A percentile compares a stretch with the other conserved stretches of the same genome.
Evolutionary conservation across 2,329 filamentous ascomycete genomes (phyloP).

Genomic region (Xylaria sp.): DNA sequence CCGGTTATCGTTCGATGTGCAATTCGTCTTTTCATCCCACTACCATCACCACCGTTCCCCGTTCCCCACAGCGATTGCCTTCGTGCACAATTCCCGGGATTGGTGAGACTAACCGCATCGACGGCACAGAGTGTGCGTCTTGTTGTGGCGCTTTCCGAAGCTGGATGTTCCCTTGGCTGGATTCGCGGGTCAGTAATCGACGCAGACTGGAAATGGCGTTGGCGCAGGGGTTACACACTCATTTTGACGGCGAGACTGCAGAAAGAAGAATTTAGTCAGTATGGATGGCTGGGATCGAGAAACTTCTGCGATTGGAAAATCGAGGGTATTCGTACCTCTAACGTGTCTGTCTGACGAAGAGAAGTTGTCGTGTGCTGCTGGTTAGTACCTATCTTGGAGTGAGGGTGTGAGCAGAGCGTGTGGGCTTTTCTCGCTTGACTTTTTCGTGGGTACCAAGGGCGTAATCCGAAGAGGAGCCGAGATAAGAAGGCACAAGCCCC

Average conservation of each 20-base stretch:
- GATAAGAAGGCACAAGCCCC: constrained; percentile 18
- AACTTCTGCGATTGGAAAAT: not conserved
- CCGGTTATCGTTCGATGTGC: constrained; percentile 12
- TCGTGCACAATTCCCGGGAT: constrained; percentile 12
- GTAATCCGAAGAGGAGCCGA: constrained; percentile 47
- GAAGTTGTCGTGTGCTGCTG: constrained; percentile 41
- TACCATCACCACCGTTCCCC: not conserved
- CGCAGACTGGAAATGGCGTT: constrained; percentile 23
- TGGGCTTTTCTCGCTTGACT: constrained; percentile 46
- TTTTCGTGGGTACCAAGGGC: constrained; percentile 46
- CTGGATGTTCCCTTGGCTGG: constrained; percentile 53
- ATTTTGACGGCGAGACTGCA: constrained; percentile 50
- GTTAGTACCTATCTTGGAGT: constrained; percentile 41
- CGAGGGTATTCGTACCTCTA: constrained; percentile 42
- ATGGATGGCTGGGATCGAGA: constrained; percentile 4
- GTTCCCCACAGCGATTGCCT: constrained; percentile 5
- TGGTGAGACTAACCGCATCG: constrained; percentile 83
- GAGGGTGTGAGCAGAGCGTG: constrained; percentile 37
- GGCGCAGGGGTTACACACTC: constrained; percentile 47
- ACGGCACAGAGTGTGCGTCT: constrained; percentile 98
- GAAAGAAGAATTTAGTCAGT: constrained; percentile 34
- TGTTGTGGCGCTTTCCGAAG: constrained; percentile 80
- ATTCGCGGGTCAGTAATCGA: constrained; percentile 46
- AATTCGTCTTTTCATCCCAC: constrained; percentile 16
- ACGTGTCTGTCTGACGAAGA: constrained; percentile 43